These are phyloP conservation scores for Circinella minor DNA, from an alignment of 371 early-diverging fungal species.

Conservation along the genomic window DNA sequence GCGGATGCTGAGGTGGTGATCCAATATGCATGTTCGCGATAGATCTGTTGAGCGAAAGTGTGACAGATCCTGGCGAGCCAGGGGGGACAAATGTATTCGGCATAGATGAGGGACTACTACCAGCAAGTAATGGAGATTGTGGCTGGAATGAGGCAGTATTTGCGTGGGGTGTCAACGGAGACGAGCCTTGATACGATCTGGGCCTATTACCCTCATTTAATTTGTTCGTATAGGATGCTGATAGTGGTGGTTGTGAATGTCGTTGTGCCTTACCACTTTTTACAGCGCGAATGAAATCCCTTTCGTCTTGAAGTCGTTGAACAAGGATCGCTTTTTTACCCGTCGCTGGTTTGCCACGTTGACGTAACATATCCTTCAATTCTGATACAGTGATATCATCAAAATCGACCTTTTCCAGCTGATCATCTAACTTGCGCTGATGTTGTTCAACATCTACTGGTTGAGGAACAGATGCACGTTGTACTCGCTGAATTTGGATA, in stretches of 20 bases:
- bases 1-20: slow-evolving; percentile 30
- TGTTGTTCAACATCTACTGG: slow-evolving; percentile 55
- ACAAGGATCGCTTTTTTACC: slow-evolving; percentile 71
- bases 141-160: slow-evolving; percentile 13
- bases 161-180: slow-evolving; percentile 15
- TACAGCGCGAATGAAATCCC: slow-evolving; percentile 39
- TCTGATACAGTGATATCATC: slow-evolving; percentile 80
- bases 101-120: slow-evolving; percentile 15
- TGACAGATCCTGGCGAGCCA: slow-evolving; percentile 20
- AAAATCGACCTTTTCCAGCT: slow-evolving; percentile 69
- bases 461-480: slow-evolving; percentile 13
- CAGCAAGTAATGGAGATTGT: slow-evolving; percentile 22
- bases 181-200: slow-evolving; percentile 26
- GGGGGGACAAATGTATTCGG: slow-evolving; percentile 18
- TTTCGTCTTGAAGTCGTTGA: slow-evolving; percentile 33
- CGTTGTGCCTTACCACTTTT: slow-evolving; percentile 23
- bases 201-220: slow-evolving; percentile 20
- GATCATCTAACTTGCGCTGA: slow-evolving; percentile 64
- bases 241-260: slow-evolving; percentile 29
- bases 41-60: slow-evolving; percentile 29
- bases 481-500: slow-evolving; percentile 32
- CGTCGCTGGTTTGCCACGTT: slow-evolving; percentile 71
- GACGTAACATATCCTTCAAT: slow-evolving; percentile 75
- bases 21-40: slow-evolving; percentile 39
- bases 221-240: slow-evolving; percentile 18